Conservation (phyloP, 768 basidiomycete genomes). For the Tricholoma sp. region DNA sequence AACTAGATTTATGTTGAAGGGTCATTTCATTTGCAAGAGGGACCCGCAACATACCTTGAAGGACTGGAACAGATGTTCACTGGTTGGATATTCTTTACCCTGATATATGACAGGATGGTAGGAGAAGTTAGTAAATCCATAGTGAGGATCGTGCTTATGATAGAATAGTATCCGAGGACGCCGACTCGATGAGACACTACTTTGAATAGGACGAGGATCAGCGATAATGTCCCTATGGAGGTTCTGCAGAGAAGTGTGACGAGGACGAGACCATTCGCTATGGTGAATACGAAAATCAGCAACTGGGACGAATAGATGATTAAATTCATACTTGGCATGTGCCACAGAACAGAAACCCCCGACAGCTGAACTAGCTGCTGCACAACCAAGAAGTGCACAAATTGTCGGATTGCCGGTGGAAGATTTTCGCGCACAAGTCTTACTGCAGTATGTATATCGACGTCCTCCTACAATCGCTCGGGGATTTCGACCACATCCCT, state of each 20-base stretch:
- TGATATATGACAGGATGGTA: constrained; percentile 54
- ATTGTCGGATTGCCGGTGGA: not conserved
- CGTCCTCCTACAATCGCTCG: constrained; percentile 1
- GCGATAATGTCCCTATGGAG: not conserved
- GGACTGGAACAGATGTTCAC: constrained; percentile 74
- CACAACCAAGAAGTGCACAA: constrained; percentile 6
- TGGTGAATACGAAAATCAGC: not conserved
- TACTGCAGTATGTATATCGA: constrained; percentile 13
- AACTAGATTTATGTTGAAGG: constrained; percentile 37
- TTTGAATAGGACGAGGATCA: not conserved
- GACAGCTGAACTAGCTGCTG: constrained; percentile 4
- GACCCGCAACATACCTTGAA: constrained; percentile 44
- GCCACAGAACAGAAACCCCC: constrained; percentile 9
- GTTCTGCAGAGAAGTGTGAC: not conserved
- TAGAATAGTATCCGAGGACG: constrained; percentile 52
- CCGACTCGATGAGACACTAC: not conserved
- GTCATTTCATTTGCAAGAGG: not conserved
- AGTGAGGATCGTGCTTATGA: constrained; percentile 55
- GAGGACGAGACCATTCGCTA: not conserved
- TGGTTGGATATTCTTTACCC: constrained; percentile 62
- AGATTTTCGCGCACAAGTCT: constrained; percentile 6
- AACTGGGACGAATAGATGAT: not conserved
- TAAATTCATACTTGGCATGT: constrained; percentile 1
- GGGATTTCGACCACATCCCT: constrained; percentile 14
- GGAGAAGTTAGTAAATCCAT: constrained; percentile 74